A percentile compares a stretch with the other conserved stretches of the same genome.
These are phyloP conservation scores for Aegle marmelos DNA, from an alignment of 345 rosid genomes.

Conservation along the genomic window DNA sequence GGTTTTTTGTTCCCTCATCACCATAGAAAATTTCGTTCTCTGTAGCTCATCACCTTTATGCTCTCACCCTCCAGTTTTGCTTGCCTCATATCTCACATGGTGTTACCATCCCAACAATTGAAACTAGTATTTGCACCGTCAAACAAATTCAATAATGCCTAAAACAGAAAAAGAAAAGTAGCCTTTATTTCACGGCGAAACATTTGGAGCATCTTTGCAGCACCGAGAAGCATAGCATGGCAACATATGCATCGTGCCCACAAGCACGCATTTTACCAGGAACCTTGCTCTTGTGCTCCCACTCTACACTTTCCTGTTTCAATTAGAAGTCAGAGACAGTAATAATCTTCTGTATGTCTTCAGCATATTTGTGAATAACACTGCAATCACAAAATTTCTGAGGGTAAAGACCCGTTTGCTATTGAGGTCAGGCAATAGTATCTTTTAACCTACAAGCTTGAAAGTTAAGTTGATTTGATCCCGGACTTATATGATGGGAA, in stretches of 20 bases:
- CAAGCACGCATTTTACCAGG: constrained; percentile 88
- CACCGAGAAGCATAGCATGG: constrained; percentile 93
- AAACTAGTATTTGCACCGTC: too few relatives aligned
- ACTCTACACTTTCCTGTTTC: constrained; percentile 75
- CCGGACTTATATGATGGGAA: too few relatives aligned
- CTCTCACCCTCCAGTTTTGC: background rate
- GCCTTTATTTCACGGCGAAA: constrained; percentile 27
- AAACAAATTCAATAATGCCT: background rate
- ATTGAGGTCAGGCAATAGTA: too few relatives aligned
- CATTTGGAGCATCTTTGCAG: constrained; percentile 69
- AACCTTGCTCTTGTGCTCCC: constrained; percentile 79
- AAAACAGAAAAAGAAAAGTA: background rate
- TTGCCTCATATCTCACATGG: background rate
- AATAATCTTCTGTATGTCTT: background rate
- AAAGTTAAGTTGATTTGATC: too few relatives aligned
- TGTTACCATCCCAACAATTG: background rate
- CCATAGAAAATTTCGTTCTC: background rate
- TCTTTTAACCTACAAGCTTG: too few relatives aligned
- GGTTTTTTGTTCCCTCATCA: background rate
- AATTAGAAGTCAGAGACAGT: background rate
- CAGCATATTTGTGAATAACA: background rate
- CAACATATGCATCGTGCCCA: constrained; percentile 81
- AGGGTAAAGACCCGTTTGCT: background rate
- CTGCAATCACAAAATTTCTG: background rate
- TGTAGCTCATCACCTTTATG: background rate